Base-by-base conservation (phyloP, 345 rosid species). In the Jatropha curcas region DNA sequence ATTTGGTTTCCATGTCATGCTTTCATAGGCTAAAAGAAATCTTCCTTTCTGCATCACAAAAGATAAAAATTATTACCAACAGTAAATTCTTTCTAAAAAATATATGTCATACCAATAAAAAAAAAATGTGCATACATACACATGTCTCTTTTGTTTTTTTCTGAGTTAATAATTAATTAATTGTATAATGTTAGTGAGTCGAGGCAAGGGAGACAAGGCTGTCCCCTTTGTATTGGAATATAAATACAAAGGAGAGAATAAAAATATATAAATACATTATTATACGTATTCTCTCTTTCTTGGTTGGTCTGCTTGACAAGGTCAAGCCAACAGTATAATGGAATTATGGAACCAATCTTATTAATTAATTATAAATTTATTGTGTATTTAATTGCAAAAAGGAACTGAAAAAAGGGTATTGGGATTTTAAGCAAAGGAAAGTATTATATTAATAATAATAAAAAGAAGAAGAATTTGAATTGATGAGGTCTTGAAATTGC, bases 191-290 rank as follows among this genome's bases (percentile, higher is more conserved):
- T 43, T 72, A 13, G 79, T 56, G 82, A 84, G 74, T 83, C 74
- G 77, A 71, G 84, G 58, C 61, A 48, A 53, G 68, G 84, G 82
- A 71, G 81, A 83, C 87, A 82, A 62, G 67, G 80, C 30, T 82
- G 90, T 87, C 82, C 74, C 83, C 79, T 61, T 28, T 60, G 57
- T 73, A 10, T 66, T 31, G 76, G 77, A 80, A 75, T 73, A 60
- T 78, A 79, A 52, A 76, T 78, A 65, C 83, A 84, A 71, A 31
- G 53, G 27, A 33, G 43, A 68, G 74, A 69, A 25, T 65, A 64
- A 68, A 70, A 39, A 69, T 48, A 48, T 24, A 1, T 24, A 11
- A 31, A 31, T 12, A n/a, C n/a, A n/a, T n/a, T n/a, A 41, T 17
- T 46, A 16, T 39, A 64, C 39, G 41, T 67, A 71, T 76, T 78